Evolutionary conservation across 129 eudicot species (phyloP).

Genomic region (Deinandra increscens): DNA sequence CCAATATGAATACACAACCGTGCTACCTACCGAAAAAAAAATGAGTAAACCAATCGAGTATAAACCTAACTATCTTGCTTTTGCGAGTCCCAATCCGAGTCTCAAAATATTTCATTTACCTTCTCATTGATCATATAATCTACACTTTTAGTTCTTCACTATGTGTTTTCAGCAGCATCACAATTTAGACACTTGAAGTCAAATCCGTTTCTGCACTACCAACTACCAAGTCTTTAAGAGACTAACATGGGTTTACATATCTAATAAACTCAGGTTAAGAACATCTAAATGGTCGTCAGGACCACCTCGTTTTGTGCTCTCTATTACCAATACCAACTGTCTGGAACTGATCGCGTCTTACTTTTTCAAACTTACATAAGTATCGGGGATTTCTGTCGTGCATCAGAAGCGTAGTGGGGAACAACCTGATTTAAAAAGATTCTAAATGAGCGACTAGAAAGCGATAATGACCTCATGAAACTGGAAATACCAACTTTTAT

Average conservation of each 20-base stretch:
- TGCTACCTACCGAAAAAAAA: no score
- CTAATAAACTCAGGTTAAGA: conserved; percentile 2
- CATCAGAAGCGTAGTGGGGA: conserved; percentile 32
- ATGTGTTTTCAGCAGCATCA: conserved; percentile 14
- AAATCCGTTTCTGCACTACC: neutral
- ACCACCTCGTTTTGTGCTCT: conserved; percentile 22
- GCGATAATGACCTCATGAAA: neutral
- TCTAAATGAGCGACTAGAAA: neutral
- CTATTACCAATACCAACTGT: neutral
- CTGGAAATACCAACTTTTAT: neutral
- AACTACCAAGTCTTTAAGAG: neutral
- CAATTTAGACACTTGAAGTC: neutral
- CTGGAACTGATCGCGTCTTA: neutral
- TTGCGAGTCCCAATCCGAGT: no score
- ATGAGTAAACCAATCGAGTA: no score
- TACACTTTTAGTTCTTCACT: conserved; percentile 27
- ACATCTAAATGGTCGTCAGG: conserved; percentile 14
- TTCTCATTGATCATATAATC: neutral
- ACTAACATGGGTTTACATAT: conserved; percentile 18
- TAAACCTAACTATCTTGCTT: no score
- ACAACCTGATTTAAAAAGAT: conserved; percentile 46
- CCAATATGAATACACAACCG: no score
- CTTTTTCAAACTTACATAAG: neutral
- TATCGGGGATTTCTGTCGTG: conserved; percentile 16
- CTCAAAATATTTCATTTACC: neutral